Conservation (phyloP, 495 filamentous ascomycete genomes). For the Penicillium subrubescens region DNA sequence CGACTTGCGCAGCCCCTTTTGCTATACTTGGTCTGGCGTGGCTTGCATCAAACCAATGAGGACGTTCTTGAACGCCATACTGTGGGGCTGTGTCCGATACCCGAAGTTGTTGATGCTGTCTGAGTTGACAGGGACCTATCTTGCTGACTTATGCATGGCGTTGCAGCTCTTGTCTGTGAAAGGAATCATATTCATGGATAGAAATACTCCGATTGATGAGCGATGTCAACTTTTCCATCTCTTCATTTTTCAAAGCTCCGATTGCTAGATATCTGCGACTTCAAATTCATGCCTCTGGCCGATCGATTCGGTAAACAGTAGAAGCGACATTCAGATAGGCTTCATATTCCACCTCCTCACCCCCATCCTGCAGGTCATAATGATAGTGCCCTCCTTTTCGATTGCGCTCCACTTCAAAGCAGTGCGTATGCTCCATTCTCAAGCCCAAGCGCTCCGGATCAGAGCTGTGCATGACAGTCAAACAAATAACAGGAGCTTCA, state of each 20-base stretch:
- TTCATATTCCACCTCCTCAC: conserved; percentile 42
- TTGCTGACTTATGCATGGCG: neutral
- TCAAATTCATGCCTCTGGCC: conserved; percentile 14
- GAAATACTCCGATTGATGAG: too few species aligned
- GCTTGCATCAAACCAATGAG: neutral
- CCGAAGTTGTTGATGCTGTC: neutral
- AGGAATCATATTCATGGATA: too few species aligned
- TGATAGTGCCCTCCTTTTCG: conserved; percentile 43
- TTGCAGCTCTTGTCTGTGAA: neutral
- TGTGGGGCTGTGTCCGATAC: neutral
- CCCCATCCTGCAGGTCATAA: conserved; percentile 31
- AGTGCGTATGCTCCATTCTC: conserved; percentile 49
- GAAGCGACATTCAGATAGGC: conserved; percentile 41
- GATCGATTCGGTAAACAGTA: conserved; percentile 40
- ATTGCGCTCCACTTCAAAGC: conserved; percentile 34
- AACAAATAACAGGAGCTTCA: conserved; percentile 37
- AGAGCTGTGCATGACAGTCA: conserved; percentile 42
- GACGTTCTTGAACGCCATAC: neutral
- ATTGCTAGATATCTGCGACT: neutral
- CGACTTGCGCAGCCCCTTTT: neutral
- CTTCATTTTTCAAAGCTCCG: too few species aligned
- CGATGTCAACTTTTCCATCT: too few species aligned
- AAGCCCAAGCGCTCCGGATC: conserved; percentile 36
- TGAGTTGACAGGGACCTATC: neutral
- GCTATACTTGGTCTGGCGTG: conserved; percentile 1